Base-by-base conservation (phyloP, 208 protist genomes). In the Acanthamoeba lenticulata region DNA sequence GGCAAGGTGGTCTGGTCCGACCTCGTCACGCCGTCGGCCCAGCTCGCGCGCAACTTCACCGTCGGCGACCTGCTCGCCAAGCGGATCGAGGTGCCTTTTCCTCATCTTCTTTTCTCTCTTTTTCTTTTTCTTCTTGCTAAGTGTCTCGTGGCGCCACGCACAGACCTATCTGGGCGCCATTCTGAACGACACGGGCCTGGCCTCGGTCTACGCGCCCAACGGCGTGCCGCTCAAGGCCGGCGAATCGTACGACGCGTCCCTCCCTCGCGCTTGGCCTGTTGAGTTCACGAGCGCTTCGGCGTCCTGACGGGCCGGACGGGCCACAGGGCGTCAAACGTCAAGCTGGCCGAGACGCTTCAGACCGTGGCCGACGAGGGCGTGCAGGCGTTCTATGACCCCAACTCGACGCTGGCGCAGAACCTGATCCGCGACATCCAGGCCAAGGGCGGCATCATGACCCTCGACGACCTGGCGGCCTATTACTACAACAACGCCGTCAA, bases 321-420 rank as follows among this genome's bases (percentile, higher is more conserved):
- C n/a, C n/a, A n/a, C 57, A 52, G 32, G 7, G 29, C 47, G 19
- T 72, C 38, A 7, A 89, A 72, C 17, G 27, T 67, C 52, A 94
- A 60, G 40, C 74, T 95, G 40, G 94, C 77, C 19, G 79, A 95
- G 24, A 96, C 94, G 6, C 83, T 96, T 13, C 38, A 95, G 89
- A 38, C 36, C 2, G 77, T 96, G 49, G 92, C 95, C 13, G 42
- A 9, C 5, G 13, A 72, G 2, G 95, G 95, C 21, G 74, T 47
- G 27, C 13, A 95, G 38, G 69, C 52, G 0, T 94, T 97, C 32
- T 96, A 96, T 57, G 44, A 65, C 47, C 89, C 94, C 29, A 29
- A 24, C 40, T 83, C 34, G 15, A n/a, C 34, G 72, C 49, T 95
- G n/a, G 93, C 95, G 0, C 19, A 95, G 38, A 45, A 65, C 4